These are phyloP conservation scores for Venturia carpophila DNA, from an alignment of 2,329 filamentous ascomycete genomes.

Conservation along the genomic window DNA sequence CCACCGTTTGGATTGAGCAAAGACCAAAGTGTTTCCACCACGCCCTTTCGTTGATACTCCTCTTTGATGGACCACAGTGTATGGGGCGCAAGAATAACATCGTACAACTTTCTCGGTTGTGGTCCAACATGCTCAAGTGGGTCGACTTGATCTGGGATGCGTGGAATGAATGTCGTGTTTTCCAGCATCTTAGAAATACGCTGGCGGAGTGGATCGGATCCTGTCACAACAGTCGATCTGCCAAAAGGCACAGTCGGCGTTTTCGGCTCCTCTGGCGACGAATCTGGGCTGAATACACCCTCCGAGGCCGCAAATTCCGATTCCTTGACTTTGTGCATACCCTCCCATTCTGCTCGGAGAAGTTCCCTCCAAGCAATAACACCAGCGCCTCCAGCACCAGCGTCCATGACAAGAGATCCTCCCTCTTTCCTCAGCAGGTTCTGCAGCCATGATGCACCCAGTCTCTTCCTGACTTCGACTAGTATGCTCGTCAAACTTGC, in stretches of 20 bases:
- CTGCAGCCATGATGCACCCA: slow-evolving; percentile 64
- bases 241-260: slow-evolving; percentile 48
- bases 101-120: slow-evolving; percentile 64
- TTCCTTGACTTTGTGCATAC: slow-evolving; percentile 41
- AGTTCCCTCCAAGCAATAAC: slow-evolving; percentile 71
- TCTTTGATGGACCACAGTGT: slow-evolving; percentile 68
- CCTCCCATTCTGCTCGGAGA: slow-evolving; percentile 70
- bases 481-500: slow-evolving; percentile 59
- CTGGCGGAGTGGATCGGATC: slow-evolving; percentile 64
- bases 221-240: slow-evolving; percentile 73
- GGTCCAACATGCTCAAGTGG: slow-evolving; percentile 34
- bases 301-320: slow-evolving; percentile 22
- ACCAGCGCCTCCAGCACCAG: slow-evolving; percentile 65
- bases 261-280: slow-evolving; percentile 33
- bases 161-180: slow-evolving; percentile 85
- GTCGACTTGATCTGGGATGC: slow-evolving; percentile 72
- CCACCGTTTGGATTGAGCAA: slow-evolving; percentile 78
- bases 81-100: slow-evolving; percentile 85
- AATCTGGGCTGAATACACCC: slow-evolving; percentile 25
- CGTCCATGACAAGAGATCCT: slow-evolving; percentile 63
- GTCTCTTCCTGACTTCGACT: slow-evolving; percentile 64
- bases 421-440: slow-evolving; percentile 52
- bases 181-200: slow-evolving; percentile 70
- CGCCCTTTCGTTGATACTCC: slow-evolving; percentile 65
- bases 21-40: slow-evolving; percentile 84